Percentiles rank a stretch among this genome's conserved stretches.
These are phyloP conservation scores for Pythium scleroteichum DNA, from an alignment of 352 stramenopile genomes.

Conservation along the genomic window DNA sequence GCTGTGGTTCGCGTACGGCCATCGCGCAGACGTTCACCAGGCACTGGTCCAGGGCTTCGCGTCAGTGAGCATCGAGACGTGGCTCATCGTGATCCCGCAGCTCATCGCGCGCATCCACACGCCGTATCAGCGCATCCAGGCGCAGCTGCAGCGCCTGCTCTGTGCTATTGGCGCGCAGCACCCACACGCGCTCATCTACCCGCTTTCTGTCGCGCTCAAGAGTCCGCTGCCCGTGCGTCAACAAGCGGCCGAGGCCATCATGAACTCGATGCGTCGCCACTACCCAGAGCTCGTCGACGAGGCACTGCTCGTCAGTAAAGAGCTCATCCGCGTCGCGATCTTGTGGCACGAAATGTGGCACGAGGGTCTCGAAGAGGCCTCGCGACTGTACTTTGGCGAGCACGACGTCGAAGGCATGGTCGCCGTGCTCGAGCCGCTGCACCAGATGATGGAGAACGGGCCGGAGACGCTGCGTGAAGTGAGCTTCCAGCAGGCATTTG, in stretches of 20 bases:
- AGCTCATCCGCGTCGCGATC: constrained; percentile 99
- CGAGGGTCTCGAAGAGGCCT: constrained; percentile 97
- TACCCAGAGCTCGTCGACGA: constrained; percentile 97
- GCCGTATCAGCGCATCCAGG: constrained; percentile 72
- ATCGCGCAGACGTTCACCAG: constrained; percentile 88
- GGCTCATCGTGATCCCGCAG: constrained; percentile 99
- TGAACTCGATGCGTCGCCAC: constrained; percentile 93
- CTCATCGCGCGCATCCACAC: constrained; percentile 94
- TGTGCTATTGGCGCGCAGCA: constrained; percentile 94
- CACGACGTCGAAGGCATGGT: constrained; percentile 98
- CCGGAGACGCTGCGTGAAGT: constrained; percentile 81
- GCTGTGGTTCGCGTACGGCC: constrained; percentile 98
- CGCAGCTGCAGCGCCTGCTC: constrained; percentile 83
- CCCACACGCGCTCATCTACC: constrained; percentile 99
- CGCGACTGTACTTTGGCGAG: constrained; percentile 97
- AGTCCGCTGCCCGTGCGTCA: constrained; percentile 66
- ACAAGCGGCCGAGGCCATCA: constrained; percentile 86
- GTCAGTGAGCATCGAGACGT: constrained; percentile 96
- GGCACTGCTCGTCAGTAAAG: constrained; percentile 92
- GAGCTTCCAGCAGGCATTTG: constrained; percentile 90
- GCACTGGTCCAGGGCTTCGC: constrained; percentile 87
- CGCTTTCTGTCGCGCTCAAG: constrained; percentile 97
- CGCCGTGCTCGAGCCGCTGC: constrained; percentile 93
- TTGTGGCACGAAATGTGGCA: constrained; percentile 99
- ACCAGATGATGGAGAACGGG: constrained; percentile 89